Conservation (phyloP, 2,329 filamentous ascomycete genomes). For the Colletotrichum tanaceti region DNA sequence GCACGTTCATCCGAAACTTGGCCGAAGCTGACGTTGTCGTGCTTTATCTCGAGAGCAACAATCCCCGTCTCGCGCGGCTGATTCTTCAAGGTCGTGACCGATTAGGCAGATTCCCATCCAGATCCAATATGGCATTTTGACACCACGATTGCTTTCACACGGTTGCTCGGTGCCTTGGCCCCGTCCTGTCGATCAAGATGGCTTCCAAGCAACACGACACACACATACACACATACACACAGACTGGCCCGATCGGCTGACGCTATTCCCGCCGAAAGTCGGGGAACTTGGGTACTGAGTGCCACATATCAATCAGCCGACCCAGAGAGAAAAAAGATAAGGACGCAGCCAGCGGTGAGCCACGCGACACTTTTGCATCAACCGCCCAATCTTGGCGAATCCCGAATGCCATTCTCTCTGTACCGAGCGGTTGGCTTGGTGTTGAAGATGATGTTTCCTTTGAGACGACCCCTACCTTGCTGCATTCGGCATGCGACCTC, state of each 20-base stretch:
- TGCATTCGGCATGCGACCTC: not conserved
- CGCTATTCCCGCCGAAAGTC: constrained; percentile 24
- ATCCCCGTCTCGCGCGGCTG: not conserved
- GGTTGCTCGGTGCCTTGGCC: not conserved
- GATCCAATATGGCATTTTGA: constrained; percentile 4
- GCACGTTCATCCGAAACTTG: constrained; percentile 23
- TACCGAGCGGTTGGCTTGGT: not conserved
- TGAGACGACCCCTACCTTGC: not conserved
- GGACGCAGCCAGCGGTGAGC: constrained; percentile 28
- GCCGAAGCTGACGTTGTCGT: constrained; percentile 27
- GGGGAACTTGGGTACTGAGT: constrained; percentile 8
- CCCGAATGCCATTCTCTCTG: not conserved
- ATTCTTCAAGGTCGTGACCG: constrained; percentile 2
- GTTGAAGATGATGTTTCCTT: constrained; percentile 3
- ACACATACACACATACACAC: not conserved
- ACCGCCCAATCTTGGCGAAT: constrained; percentile 4
- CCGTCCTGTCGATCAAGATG: constrained; percentile 4
- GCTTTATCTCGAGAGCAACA: constrained; percentile 10
- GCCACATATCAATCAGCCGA: constrained; percentile 33
- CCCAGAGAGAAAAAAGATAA: constrained; percentile 29
- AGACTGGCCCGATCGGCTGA: constrained; percentile 25
- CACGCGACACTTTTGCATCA: constrained; percentile 27
- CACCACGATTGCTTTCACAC: not conserved
- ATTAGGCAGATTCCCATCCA: constrained; percentile 11
- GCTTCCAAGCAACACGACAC: not conserved